Conservation (phyloP, 495 filamentous ascomycete species). For the Aspergillus biplanus region DNA sequence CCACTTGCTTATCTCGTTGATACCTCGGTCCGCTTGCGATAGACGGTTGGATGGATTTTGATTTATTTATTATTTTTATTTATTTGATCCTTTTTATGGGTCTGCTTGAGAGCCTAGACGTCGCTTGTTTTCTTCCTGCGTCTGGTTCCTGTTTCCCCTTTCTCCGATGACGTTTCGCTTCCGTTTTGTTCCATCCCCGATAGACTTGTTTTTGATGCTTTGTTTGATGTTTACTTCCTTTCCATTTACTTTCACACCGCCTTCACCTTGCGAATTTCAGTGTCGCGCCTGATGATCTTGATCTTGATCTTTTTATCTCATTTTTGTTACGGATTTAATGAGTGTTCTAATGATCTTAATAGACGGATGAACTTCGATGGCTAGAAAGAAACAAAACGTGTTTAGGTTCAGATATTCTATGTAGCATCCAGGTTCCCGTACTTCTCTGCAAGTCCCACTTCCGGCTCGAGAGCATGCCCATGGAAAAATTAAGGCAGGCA, state of each 20-base stretch:
- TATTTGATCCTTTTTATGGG: slow-evolving; percentile 10
- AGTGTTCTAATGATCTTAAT: slow-evolving; percentile 10
- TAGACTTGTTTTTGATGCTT: slow-evolving; percentile 8
- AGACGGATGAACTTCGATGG: background rate
- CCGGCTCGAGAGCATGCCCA: background rate
- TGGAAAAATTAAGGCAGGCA: background rate
- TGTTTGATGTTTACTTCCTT: slow-evolving; percentile 9
- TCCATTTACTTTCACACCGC: slow-evolving; percentile 2
- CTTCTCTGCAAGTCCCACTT: background rate
- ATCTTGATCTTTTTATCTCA: background rate
- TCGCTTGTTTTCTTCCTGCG: slow-evolving; percentile 2
- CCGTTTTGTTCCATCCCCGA: slow-evolving; percentile 1
- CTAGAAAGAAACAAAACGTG: background rate
- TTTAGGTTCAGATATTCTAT: background rate
- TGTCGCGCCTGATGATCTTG: background rate
- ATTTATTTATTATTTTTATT: slow-evolving; percentile 10
- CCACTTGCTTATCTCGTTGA: slow-evolving; percentile 23
- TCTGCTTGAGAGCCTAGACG: slow-evolving; percentile 7
- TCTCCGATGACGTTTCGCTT: slow-evolving; percentile 1
- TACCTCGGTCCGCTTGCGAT: slow-evolving; percentile 30
- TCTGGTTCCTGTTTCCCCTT: background rate
- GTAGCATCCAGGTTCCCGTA: background rate
- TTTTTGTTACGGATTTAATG: background rate
- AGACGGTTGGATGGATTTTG: slow-evolving; percentile 26
- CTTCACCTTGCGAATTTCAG: background rate